Evolutionary conservation across 306 rosid genomes (phyloP).

Genomic region (Cicer cuneatum): DNA sequence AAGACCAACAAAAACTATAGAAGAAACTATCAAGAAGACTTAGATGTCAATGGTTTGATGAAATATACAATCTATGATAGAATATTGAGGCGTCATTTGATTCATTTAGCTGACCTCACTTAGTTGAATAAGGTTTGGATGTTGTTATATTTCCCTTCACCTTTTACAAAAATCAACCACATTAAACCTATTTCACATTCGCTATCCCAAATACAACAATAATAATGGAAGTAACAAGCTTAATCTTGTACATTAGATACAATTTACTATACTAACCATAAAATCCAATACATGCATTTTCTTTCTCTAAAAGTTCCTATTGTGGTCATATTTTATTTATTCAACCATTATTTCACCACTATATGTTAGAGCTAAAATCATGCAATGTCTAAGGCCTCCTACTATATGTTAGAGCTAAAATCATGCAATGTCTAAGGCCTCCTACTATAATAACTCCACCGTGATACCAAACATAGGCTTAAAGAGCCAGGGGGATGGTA

Average conservation of each 20-base stretch:
- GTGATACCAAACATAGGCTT: neutral
- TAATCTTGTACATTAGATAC: neutral
- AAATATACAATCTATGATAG: neutral
- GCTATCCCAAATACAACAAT: neutral
- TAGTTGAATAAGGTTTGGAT: neutral
- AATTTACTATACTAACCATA: conserved; percentile 29
- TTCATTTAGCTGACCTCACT: neutral
- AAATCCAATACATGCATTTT: neutral
- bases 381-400: conserved; percentile 38
- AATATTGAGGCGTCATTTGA: neutral
- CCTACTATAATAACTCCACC: neutral
- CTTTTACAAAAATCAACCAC: neutral
- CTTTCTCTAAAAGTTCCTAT: neutral
- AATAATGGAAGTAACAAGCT: conserved; percentile 9
- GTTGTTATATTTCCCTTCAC: neutral
- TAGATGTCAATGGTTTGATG: neutral
- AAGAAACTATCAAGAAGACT: neutral
- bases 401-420: neutral
- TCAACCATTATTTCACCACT: conserved; percentile 30
- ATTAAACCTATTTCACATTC: neutral
- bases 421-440: conserved; percentile 22
- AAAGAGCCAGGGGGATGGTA: neutral
- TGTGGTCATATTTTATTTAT: neutral
- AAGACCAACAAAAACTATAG: neutral
- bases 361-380: conserved; percentile 5